These are phyloP conservation scores for Protea cynaroides DNA, from an alignment of 164 flowering plant genomes.

Conservation along the genomic window DNA sequence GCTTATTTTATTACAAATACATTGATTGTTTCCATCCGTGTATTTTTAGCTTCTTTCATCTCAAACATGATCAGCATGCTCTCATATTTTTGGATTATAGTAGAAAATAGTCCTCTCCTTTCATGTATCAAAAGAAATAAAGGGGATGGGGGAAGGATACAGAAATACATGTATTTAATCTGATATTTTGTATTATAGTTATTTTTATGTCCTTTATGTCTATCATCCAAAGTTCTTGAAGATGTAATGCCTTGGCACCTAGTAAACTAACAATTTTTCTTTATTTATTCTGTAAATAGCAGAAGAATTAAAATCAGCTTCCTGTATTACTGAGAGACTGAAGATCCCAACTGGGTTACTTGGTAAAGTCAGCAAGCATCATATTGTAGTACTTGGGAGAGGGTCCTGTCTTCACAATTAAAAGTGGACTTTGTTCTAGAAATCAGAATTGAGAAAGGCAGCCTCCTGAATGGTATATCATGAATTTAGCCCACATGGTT, in stretches of 20 bases:
- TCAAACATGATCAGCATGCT: background rate
- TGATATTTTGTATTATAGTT: background rate
- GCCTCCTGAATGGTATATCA: too few species aligned
- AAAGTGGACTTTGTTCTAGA: too few species aligned
- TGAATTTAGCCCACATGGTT: too few species aligned
- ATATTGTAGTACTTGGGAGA: background rate
- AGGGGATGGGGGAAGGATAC: too few species aligned
- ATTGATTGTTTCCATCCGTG: conserved; percentile 1
- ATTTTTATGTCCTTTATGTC: background rate
- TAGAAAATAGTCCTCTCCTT: background rate
- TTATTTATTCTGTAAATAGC: too few species aligned
- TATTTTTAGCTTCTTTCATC: too few species aligned
- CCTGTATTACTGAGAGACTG: background rate
- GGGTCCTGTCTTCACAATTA: too few species aligned
- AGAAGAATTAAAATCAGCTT: too few species aligned
- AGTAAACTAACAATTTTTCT: too few species aligned
- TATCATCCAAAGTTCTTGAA: too few species aligned
- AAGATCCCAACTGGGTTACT: background rate
- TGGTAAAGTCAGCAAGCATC: background rate
- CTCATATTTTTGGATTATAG: background rate
- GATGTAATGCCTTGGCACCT: too few species aligned
- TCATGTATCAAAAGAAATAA: background rate
- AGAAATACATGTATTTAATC: background rate
- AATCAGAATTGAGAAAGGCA: too few species aligned
- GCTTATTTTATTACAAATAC: background rate